These are phyloP conservation scores for Pseudofabraea citricarpa DNA, from an alignment of 2,329 filamentous ascomycete genomes.

Conservation along the genomic window DNA sequence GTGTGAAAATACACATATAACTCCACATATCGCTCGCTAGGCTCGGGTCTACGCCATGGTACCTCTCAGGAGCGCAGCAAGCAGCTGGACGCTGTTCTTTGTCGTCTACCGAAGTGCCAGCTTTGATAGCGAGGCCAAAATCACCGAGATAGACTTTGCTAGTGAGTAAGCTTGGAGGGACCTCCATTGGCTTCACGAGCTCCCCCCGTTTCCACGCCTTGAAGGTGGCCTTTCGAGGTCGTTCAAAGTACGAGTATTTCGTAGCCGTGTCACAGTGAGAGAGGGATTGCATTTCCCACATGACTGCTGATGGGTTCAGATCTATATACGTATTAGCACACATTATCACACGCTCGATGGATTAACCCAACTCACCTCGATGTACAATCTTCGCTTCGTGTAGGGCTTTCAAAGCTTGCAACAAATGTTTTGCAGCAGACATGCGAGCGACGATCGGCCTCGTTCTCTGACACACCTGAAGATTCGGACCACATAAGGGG, in stretches of 20 bases:
- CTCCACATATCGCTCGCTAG: slow-evolving; percentile 14
- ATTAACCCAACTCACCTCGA: slow-evolving; percentile 4
- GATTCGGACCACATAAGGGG: slow-evolving; percentile 7
- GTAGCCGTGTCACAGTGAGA: slow-evolving; percentile 5
- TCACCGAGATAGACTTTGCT: slow-evolving; percentile 7
- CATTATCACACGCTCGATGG: not conserved
- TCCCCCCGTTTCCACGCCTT: slow-evolving; percentile 6
- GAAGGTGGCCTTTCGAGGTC: slow-evolving; percentile 6
- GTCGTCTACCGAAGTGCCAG: slow-evolving; percentile 6
- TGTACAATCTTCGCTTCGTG: slow-evolving; percentile 11
- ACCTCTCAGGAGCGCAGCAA: slow-evolving; percentile 11
- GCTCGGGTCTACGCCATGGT: slow-evolving; percentile 9
- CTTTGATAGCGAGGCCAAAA: slow-evolving; percentile 12
- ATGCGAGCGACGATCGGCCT: slow-evolving; percentile 5
- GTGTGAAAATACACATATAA: slow-evolving; percentile 12
- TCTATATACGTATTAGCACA: slow-evolving; percentile 9
- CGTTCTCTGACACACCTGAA: not conserved
- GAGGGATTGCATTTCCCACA: slow-evolving; percentile 7
- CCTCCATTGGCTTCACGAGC: slow-evolving; percentile 5
- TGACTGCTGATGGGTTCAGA: slow-evolving; percentile 7
- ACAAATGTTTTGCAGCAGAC: slow-evolving; percentile 9
- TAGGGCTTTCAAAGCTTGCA: slow-evolving; percentile 8
- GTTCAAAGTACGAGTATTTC: slow-evolving; percentile 9
- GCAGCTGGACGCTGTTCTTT: slow-evolving; percentile 5
- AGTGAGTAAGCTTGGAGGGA: slow-evolving; percentile 3